Conservation (phyloP, 371 early-diverging fungal species). For the Syncephalastrum racemosum region DNA sequence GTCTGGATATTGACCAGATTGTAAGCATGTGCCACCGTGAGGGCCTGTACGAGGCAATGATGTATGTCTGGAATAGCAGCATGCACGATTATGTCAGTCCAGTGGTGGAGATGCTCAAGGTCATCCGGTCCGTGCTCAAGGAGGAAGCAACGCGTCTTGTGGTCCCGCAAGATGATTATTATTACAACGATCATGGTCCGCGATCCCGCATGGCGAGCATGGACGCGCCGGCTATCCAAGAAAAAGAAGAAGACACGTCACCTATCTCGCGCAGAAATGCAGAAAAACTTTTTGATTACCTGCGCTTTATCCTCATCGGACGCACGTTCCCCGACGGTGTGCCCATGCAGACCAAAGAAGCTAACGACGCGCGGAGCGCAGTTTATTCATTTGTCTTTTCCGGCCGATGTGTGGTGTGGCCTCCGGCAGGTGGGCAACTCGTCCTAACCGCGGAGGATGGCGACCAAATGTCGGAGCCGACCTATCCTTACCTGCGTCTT, state of each 20-base stretch:
- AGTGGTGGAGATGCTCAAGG: constrained; percentile 69
- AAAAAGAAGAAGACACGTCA: constrained; percentile 23
- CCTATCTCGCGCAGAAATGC: constrained; percentile 34
- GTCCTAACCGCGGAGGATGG: constrained; percentile 60
- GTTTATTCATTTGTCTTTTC: constrained; percentile 81
- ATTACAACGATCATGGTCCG: constrained; percentile 1
- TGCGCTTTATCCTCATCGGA: constrained; percentile 71
- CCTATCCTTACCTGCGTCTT: constrained; percentile 74
- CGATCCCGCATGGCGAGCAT: constrained; percentile 14
- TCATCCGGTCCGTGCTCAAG: constrained; percentile 57
- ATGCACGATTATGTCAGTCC: constrained; percentile 82
- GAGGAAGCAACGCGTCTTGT: constrained; percentile 11
- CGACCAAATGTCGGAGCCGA: constrained; percentile 59
- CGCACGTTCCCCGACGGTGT: constrained; percentile 71
- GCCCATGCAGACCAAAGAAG: constrained; percentile 47
- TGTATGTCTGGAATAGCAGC: constrained; percentile 77
- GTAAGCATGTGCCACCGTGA: constrained; percentile 65
- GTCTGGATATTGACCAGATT: constrained; percentile 76
- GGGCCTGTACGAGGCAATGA: constrained; percentile 71
- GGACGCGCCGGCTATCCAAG: neutral
- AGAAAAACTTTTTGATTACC: constrained; percentile 73
- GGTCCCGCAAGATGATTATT: constrained; percentile 1
- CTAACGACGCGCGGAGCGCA: constrained; percentile 68
- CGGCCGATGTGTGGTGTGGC: constrained; percentile 72
- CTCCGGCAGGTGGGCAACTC: constrained; percentile 58